phyloP scores from a whole-genome alignment of 495 filamentous ascomycete genomes.

The Daldinia concentrica region DNA sequence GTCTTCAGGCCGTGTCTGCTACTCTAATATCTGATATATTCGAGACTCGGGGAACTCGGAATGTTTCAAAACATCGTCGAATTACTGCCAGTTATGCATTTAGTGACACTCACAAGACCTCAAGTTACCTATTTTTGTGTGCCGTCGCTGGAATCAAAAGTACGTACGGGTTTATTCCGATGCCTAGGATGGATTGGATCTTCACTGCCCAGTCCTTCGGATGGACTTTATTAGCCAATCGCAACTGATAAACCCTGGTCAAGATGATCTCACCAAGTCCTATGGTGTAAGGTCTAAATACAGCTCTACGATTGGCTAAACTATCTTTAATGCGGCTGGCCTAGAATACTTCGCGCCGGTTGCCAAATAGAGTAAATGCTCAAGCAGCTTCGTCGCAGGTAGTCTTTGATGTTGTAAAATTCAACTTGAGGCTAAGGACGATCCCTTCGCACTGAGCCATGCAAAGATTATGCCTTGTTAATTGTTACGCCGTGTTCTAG shows the following conservation, averaged over 20 bases:
- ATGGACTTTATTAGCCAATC: conserved; percentile 2
- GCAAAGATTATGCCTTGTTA: neutral
- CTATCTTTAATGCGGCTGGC: neutral
- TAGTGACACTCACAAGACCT: neutral
- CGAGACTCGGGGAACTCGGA: neutral
- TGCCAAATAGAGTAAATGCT: conserved; percentile 14
- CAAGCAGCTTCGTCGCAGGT: neutral
- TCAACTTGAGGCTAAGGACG: conserved; percentile 19
- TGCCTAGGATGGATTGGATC: conserved; percentile 41
- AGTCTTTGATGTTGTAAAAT: neutral
- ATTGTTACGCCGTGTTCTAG: neutral
- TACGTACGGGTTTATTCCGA: conserved; percentile 26
- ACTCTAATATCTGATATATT: neutral
- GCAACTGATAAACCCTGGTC: conserved; percentile 17
- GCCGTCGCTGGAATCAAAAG: neutral
- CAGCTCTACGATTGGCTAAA: neutral
- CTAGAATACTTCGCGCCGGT: conserved; percentile 8
- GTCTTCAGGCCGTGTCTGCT: neutral
- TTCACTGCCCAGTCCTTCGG: conserved; percentile 13
- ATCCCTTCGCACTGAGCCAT: conserved; percentile 17
- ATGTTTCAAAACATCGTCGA: neutral
- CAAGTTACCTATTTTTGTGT: neutral
- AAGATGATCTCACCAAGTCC: conserved; percentile 13
- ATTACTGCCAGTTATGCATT: neutral
- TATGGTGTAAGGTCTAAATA: neutral